Conservation (phyloP, 192 early-diverging fungal genomes). For the Anaeromyces robustus region DNA sequence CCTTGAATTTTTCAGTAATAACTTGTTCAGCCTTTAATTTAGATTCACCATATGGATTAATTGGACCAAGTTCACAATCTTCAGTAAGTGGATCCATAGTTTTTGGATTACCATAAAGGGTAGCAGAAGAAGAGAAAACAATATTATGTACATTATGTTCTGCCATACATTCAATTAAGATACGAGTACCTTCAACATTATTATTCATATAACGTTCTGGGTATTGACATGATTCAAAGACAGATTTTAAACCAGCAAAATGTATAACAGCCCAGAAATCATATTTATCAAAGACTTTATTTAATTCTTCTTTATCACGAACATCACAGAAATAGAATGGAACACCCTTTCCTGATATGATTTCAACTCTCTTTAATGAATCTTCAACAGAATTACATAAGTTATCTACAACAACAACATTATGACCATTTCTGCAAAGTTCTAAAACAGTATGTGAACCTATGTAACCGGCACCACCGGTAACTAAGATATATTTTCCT, state of each 20-base stretch:
- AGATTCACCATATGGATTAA: slow-evolving; percentile 92
- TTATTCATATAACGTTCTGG: neutral
- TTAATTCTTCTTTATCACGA: slow-evolving; percentile 44
- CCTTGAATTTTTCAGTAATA: slow-evolving; percentile 2
- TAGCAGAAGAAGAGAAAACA: slow-evolving; percentile 23
- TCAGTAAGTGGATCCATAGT: slow-evolving; percentile 49
- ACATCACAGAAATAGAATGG: slow-evolving; percentile 70
- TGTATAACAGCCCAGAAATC: slow-evolving; percentile 26
- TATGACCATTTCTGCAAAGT: slow-evolving; percentile 51
- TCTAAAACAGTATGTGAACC: slow-evolving; percentile 87
- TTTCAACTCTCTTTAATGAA: slow-evolving; percentile 46
- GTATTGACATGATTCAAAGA: neutral
- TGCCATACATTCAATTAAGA: neutral
- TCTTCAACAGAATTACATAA: slow-evolving; percentile 64
- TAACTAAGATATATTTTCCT: slow-evolving; percentile 20
- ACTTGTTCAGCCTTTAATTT: slow-evolving; percentile 73
- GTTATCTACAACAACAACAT: slow-evolving; percentile 86
- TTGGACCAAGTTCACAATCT: slow-evolving; percentile 47
- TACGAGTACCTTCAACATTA: neutral
- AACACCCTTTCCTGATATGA: slow-evolving; percentile 33
- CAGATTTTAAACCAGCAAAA: neutral
- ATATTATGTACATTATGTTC: neutral
- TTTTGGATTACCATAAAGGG: slow-evolving; percentile 73
- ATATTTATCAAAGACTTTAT: slow-evolving; percentile 53
- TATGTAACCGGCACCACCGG: slow-evolving; percentile 71